These are phyloP conservation scores for Micractinium conductrix DNA, from an alignment of 139 green algal species.

Conservation along the genomic window DNA sequence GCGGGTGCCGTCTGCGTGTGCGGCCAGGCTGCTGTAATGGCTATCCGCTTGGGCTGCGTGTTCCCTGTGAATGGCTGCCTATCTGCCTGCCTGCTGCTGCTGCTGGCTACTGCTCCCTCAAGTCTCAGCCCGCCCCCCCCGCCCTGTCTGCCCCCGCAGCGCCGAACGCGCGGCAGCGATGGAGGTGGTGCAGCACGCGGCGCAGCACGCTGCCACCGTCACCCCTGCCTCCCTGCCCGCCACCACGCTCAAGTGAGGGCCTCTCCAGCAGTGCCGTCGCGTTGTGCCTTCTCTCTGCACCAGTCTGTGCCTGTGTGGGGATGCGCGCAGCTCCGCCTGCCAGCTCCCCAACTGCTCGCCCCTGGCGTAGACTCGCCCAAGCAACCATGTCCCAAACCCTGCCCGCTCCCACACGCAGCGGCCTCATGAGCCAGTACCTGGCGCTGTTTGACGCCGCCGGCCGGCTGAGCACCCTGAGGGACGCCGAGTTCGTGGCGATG, in stretches of 20 bases:
- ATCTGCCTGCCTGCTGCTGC: too few species aligned
- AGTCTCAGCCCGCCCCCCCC: too few species aligned
- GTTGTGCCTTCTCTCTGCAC: not conserved
- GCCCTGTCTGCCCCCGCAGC: not conserved
- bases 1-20: too few species aligned
- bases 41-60: too few species aligned
- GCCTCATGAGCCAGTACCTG: constrained; percentile 15
- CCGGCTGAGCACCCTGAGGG: not conserved
- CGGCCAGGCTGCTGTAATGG: too few species aligned
- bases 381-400: not conserved
- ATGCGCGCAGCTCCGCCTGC: not conserved
- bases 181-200: not conserved
- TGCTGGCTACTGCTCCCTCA: too few species aligned
- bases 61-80: too few species aligned
- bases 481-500: constrained; percentile 36
- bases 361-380: not conserved
- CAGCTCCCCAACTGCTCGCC: not conserved
- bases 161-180: not conserved
- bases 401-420: not conserved
- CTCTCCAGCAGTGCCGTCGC: too few species aligned
- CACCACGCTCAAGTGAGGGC: constrained; percentile 2
- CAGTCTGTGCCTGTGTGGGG: not conserved
- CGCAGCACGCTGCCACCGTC: not conserved
- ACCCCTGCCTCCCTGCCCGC: not conserved
- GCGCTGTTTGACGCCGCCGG: constrained; percentile 31